Base-by-base conservation (phyloP, 2,329 filamentous ascomycete genomes). In the Elsinoe perseae region DNA sequence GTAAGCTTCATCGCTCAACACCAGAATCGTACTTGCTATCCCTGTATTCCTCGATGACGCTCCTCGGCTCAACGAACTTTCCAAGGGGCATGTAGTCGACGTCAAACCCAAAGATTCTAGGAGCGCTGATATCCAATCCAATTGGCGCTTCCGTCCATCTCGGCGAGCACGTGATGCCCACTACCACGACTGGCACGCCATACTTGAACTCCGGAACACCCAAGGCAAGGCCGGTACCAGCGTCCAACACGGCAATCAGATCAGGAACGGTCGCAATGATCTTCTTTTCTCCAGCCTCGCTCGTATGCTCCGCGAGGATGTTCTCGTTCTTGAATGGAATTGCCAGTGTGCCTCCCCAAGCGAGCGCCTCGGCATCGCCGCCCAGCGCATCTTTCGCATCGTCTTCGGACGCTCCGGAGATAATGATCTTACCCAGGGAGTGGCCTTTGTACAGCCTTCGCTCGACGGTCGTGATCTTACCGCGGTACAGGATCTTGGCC, bases 241-340 rank as follows among this genome's bases (percentile, higher is more conserved):
- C 69, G 61, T 79, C 77, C 12, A 78, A 68, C 2, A 78, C 70
- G 10, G 72, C 70, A 44, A 79, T 77, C 40, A 79, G 64, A 61
- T 79, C 76, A 1, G 77, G 76, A 2, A 78, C 76, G 8, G 73
- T 73, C 1, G 75, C 75, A 4, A 79, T 61, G 6, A 76, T 70
- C 20, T 68, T 69, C 52, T 72, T 70, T 36, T 67, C 69, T 38
- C 70, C 64, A 61, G 63, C 54, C 56, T 68, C 58, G 62, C 68
- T 58, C 5, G 64, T 65, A 38, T 72, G 68, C 57, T 71, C 66
- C 0, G 80, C 83, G n/a, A 79, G 79, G 43, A 87, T 84, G 63
- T 87, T 87, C 64, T 88, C 84, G 66, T 87, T 87, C 70, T 86
- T 86, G 73, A 87, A 87, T 0, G 84, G 83, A 50, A 87, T 83